Conservation (phyloP, 2,329 filamentous ascomycete species). For the Elsinoe perseae region DNA sequence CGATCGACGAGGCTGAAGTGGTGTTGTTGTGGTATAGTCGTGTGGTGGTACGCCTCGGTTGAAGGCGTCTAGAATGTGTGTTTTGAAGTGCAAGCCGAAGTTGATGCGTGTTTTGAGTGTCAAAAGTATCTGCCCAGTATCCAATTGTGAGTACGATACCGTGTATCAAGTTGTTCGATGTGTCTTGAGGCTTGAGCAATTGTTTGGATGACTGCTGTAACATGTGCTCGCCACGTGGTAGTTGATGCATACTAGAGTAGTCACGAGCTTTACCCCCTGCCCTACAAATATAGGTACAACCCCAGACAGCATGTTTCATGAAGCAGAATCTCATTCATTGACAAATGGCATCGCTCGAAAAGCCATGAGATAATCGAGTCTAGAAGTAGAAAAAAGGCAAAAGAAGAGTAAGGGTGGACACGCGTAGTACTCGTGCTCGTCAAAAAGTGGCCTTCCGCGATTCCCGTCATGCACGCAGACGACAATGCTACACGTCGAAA, state of each 20-base stretch:
- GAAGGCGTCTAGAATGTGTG: constrained; percentile 4
- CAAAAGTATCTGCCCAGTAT: constrained; percentile 7
- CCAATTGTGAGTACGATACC: neutral
- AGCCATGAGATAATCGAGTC: constrained; percentile 6
- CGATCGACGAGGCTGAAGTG: constrained; percentile 3
- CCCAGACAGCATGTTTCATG: neutral
- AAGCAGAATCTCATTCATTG: constrained; percentile 7
- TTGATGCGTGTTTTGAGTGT: neutral
- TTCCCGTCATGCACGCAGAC: neutral
- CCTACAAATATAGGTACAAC: neutral
- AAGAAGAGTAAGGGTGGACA: neutral
- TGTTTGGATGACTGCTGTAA: neutral
- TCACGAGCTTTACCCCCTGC: constrained; percentile 2
- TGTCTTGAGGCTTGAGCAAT: neutral
- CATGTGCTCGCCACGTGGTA: constrained; percentile 8
- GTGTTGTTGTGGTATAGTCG: constrained; percentile 1
- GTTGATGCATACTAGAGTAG: constrained; percentile 1
- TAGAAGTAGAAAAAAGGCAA: constrained; percentile 4
- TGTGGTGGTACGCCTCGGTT: constrained; percentile 1
- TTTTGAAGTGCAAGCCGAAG: neutral
- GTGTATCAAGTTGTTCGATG: constrained; percentile 1
- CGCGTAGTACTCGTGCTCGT: neutral
- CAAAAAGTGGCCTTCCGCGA: too few relatives aligned
- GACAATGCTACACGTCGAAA: neutral
- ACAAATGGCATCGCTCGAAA: constrained; percentile 13